These are phyloP conservation scores for Candida silvatica DNA, from an alignment of 805 yeast genomes.

Conservation along the genomic window DNA sequence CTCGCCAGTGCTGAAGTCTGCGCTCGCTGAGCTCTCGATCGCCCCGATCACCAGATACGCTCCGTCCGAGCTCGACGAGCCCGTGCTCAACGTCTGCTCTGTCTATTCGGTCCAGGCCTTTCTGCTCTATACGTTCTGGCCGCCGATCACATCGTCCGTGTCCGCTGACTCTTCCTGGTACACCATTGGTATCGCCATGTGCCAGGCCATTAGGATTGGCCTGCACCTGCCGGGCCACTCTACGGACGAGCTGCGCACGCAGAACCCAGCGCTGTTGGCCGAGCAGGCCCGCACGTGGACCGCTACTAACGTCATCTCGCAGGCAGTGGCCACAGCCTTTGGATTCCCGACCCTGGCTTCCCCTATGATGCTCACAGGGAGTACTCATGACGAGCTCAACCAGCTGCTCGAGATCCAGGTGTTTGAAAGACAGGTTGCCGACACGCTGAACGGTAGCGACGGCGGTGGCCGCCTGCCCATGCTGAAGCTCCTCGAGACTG, in stretches of 20 bases:
- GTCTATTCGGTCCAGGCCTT: slow-evolving; percentile 94
- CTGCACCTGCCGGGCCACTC: slow-evolving; percentile 71
- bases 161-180: slow-evolving; percentile 96
- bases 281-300: slow-evolving; percentile 92
- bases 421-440: slow-evolving; percentile 79
- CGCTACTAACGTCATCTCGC: slow-evolving; percentile 85
- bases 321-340: slow-evolving; percentile 81
- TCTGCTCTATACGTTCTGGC: slow-evolving; percentile 86
- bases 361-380: not conserved
- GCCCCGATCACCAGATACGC: slow-evolving; percentile 82
- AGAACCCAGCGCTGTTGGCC: slow-evolving; percentile 38
- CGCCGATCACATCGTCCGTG: slow-evolving; percentile 87
- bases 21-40: slow-evolving; percentile 80
- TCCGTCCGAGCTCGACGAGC: slow-evolving; percentile 73
- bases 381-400: slow-evolving; percentile 48
- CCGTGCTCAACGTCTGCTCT: slow-evolving; percentile 78
- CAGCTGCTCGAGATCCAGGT: slow-evolving; percentile 79
- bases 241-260: slow-evolving; percentile 37
- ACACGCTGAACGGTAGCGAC: slow-evolving; percentile 64
- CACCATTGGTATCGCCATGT: slow-evolving; percentile 86
- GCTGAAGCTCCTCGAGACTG: slow-evolving; percentile 58
- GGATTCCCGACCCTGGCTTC: slow-evolving; percentile 71
- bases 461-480: slow-evolving; percentile 66
- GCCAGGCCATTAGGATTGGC: slow-evolving; percentile 89
- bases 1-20: slow-evolving; percentile 63